Conservation (phyloP, 2,329 filamentous ascomycete species). For the Aspergillus brasiliensis region DNA sequence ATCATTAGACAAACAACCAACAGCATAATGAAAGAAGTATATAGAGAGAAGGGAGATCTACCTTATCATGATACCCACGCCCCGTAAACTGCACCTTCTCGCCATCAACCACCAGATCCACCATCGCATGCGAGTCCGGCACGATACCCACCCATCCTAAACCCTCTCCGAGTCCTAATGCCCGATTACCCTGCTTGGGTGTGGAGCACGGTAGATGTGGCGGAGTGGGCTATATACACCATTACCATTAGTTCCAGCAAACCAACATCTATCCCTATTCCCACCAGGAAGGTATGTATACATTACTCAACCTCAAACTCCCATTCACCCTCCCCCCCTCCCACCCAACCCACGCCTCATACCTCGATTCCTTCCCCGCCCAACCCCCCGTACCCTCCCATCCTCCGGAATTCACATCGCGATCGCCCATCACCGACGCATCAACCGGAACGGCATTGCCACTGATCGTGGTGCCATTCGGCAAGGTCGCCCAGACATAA, state of each 20-base stretch:
- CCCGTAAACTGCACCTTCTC: slow-evolving; percentile 38
- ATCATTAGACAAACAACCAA: not conserved
- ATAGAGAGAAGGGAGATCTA: slow-evolving; percentile 11
- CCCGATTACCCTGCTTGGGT: not conserved
- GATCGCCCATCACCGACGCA: slow-evolving; percentile 3
- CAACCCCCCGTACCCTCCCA: slow-evolving; percentile 8
- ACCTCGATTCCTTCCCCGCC: not conserved
- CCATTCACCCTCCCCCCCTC: slow-evolving; percentile 3
- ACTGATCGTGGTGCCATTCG: slow-evolving; percentile 21
- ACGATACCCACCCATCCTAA: slow-evolving; percentile 44
- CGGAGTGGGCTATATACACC: not conserved
- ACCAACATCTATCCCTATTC: not conserved
- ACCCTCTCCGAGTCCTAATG: not conserved
- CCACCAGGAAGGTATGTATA: not conserved
- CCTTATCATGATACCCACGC: slow-evolving; percentile 51
- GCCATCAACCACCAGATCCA: slow-evolving; percentile 35
- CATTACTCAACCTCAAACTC: slow-evolving; percentile 13
- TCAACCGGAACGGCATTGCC: not conserved
- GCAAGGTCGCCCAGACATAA: slow-evolving; percentile 31
- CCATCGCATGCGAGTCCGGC: slow-evolving; percentile 36
- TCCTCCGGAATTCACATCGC: not conserved
- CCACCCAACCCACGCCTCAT: slow-evolving; percentile 14
- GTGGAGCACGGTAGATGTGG: slow-evolving; percentile 10
- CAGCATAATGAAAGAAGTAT: not conserved
- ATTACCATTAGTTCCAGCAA: not conserved